phyloP scores from a whole-genome alignment of 2,329 filamentous ascomycete genomes.

The Sarocladium strictum region DNA sequence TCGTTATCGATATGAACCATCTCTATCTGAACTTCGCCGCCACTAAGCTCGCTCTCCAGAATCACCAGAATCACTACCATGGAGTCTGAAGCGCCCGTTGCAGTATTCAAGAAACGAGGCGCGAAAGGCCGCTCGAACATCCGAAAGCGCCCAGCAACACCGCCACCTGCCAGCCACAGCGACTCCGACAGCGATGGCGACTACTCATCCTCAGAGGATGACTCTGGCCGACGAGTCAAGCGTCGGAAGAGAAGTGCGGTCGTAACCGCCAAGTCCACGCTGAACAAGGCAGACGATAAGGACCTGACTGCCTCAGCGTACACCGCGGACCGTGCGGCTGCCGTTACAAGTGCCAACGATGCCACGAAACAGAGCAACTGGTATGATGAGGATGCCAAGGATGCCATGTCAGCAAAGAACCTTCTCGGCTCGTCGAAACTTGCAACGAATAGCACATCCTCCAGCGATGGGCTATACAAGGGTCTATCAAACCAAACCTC shows the following conservation, averaged over 20 bases:
- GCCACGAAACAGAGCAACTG: constrained; percentile 86
- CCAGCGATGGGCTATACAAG: constrained; percentile 65
- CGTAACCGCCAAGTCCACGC: constrained; percentile 58
- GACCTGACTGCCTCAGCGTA: constrained; percentile 48
- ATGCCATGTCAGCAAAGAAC: constrained; percentile 41
- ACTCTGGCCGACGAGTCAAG: constrained; percentile 72
- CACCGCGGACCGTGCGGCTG: constrained; percentile 54
- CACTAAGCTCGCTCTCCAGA: not conserved
- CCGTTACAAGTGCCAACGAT: constrained; percentile 67
- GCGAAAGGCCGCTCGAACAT: constrained; percentile 70
- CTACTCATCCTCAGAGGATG: constrained; percentile 70
- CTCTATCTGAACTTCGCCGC: not conserved
- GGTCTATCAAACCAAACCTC: constrained; percentile 65
- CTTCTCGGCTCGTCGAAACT: constrained; percentile 51
- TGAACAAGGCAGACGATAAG: constrained; percentile 22
- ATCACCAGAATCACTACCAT: not conserved
- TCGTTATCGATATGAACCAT: not conserved
- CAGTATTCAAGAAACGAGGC: constrained; percentile 74
- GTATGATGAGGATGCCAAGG: constrained; percentile 69
- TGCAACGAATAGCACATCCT: constrained; percentile 23
- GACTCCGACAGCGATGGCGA: constrained; percentile 47
- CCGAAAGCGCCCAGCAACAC: constrained; percentile 75
- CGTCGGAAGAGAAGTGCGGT: constrained; percentile 63
- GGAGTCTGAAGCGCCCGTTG: not conserved
- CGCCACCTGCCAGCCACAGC: constrained; percentile 59